Evolutionary conservation across 495 filamentous ascomycete genomes (phyloP), one percentile per base, ranked within the genome.

Genomic region (Neurospora sp.): DNA sequence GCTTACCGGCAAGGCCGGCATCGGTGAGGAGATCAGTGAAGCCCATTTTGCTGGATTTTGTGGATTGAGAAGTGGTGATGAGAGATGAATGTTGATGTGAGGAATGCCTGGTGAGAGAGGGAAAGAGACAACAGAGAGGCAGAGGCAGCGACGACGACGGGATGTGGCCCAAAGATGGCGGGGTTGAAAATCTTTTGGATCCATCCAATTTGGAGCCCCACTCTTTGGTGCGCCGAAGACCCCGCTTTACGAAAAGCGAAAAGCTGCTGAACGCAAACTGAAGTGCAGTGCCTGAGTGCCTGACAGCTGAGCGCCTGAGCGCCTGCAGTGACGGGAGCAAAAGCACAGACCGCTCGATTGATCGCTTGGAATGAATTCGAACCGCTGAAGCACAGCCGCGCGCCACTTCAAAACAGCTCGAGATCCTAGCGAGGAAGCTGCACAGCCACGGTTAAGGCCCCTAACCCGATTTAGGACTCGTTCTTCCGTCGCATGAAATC

Each of bases 1-100:
- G 83, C 93, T 80, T 90, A 97, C 94, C 81, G 81, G 92, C 88
- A 72, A 96, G 87, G 81, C 96, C 94, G 86, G 92, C 88, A 78
- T 96, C 94, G 80, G 91, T 89, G 82, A 92, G 83, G 76, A 99
- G 89, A 86, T 99, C 94, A 76, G 91, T 90, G 89, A 98, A 98
- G 85, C 96, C 96, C 96, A 99, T 99, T 76, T 75, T 76, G 76
- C 61, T 37, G 69, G 42, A 40, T 61, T 71, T 74, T 8, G 53
- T n/a, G 61, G 37, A 42, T 41, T 40, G 38, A 44, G 20, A 31
- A 27, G 22, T 61, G 46, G 42, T 71, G 69, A 35, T 70, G 69
- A 42, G 68, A 41, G 41, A 39, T 68, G n/a, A 71, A 65, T 70
- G 71, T 41, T 39, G 44, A 48, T 40, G 72, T 12, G 35, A 35